Evolutionary conservation across 177 flowering plant species (phyloP), one percentile per base, ranked within the genome.

Genomic region (Tripterygium wilfordii): DNA sequence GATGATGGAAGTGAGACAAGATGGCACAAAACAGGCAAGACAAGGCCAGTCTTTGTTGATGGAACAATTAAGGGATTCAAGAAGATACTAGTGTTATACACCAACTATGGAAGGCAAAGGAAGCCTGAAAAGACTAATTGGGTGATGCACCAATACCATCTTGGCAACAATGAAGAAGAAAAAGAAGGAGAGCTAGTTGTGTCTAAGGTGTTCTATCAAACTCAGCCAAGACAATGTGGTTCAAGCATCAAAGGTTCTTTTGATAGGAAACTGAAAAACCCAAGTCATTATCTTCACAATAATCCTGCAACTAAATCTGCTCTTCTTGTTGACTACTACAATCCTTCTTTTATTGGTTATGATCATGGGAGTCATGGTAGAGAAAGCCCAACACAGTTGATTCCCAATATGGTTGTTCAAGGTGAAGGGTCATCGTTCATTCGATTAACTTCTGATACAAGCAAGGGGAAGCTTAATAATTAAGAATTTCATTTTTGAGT

Each of bases 11-110:
- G 78, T 23, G 96, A 88, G 45, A 88, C 96, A 3, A 51, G 96
- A 33, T 88, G 96, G 96, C 96, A 88, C 48, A 85, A 88, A 58
- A 88, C 96, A 8, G 96, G 96, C 52, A 85, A 85, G 53, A 88
- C 96, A 0, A 67, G 91, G 40, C 77, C 96, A 7, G 77, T 88
- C n/a, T 45, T 70, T 7, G 53, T 39, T 4, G 54, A 29, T 18
- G 82, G 87, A 8, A 42, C 21, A 17, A 53, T 68, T 13, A 81
- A 76, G 41, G 96, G 96, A 4, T 77, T 70, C 72, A 88, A 88
- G 58, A 88, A 88, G 57, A 88, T 88, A 20, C 67, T 88, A 6
- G 96, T 88, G 35, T 80, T 88, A 18, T 88, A 88, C 72, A 79
- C 91, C 45, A 88, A 88, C 67, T 88, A 85, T 49, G 95, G 96